Base-by-base conservation (phyloP, 2,329 filamentous ascomycete species). In the Fusarium anguioides region DNA sequence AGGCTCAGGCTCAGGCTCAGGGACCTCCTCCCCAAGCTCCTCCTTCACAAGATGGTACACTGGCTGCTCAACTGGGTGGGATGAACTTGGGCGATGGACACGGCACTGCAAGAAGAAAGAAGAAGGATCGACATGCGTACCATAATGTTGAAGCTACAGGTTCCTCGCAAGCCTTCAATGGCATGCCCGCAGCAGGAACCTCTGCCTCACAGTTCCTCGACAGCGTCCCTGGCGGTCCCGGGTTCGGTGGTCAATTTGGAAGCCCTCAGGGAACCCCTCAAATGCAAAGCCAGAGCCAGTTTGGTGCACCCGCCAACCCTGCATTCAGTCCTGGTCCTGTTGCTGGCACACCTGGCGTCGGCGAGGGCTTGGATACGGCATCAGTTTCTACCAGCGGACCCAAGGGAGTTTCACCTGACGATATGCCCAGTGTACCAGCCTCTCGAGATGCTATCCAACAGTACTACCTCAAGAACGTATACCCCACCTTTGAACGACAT, bases 401-500 rank as follows among this genome's bases (percentile, higher is more conserved):
- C 49, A 88, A 89, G 74, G 60, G 60, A 44, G 92, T 98, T 52
- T 93, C 97, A 64, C 89, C 94, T 18, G 94, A 98, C 75, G 93
- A 97, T 73, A 92, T 97, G 72, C 96, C 96, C 39, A 97, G 94
- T 75, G 87, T 99, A 48, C 94, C 96, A 14, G 81, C 90, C 70
- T 92, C 94, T 71, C 89, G 96, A 81, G 96, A 99, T 78, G 80
- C 87, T 9, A 86, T 92, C 9, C 92, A 96, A 68, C 89, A 91
- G 68, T 91, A 94, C 81, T 99, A 95, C 76, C 86, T 96, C 71
- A 89, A 86, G 70, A 92, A 97, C 77, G 85, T 97, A 49, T 98
- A 97, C 77, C 94, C 95, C 18, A 99, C 96, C 5, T 97, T 98
- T 81, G 95, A 98, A 80, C 92, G 92, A 60, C 94, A 97, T 75